These are phyloP conservation scores for Syncephalis fuscata DNA, from an alignment of 371 early-diverging fungal genomes.

Conservation along the genomic window DNA sequence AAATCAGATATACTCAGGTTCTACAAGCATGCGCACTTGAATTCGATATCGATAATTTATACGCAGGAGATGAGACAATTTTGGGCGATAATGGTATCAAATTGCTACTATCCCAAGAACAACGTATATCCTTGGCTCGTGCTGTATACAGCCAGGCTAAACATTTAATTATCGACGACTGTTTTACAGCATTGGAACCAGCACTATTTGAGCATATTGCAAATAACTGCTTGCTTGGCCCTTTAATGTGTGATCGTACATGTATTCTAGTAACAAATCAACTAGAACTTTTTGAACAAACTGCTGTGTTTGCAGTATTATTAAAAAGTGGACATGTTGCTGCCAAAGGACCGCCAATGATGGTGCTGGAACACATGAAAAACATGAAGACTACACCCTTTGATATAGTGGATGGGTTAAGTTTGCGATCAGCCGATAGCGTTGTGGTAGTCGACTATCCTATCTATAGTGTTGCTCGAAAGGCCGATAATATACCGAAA, in stretches of 20 bases:
- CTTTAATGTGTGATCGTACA: conserved; percentile 58
- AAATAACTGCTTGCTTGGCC: conserved; percentile 43
- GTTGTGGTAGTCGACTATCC: no score
- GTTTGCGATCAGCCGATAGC: no score
- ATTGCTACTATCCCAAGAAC: conserved; percentile 58
- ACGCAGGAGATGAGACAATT: conserved; percentile 79
- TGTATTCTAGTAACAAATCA: conserved; percentile 80
- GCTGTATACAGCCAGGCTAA: conserved; percentile 65
- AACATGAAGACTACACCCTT: no score
- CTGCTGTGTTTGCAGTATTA: conserved; percentile 40
- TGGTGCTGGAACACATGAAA: conserved; percentile 12
- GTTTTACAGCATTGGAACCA: conserved; percentile 64
- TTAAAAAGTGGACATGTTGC: conserved; percentile 33
- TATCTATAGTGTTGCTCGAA: no score
- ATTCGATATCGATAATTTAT: conserved; percentile 60
- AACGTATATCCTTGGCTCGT: conserved; percentile 65
- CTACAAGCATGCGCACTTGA: conserved; percentile 41
- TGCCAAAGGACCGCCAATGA: conserved; percentile 17
- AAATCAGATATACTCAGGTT: conserved; percentile 40
- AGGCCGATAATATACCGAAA: no score
- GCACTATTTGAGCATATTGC: conserved; percentile 78
- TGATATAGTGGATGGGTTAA: no score
- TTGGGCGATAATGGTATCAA: conserved; percentile 79
- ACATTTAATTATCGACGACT: conserved; percentile 64
- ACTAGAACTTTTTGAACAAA: conserved; percentile 50